phyloP scores from a whole-genome alignment of 495 filamentous ascomycete species.

The Annulohypoxylon bovei region DNA sequence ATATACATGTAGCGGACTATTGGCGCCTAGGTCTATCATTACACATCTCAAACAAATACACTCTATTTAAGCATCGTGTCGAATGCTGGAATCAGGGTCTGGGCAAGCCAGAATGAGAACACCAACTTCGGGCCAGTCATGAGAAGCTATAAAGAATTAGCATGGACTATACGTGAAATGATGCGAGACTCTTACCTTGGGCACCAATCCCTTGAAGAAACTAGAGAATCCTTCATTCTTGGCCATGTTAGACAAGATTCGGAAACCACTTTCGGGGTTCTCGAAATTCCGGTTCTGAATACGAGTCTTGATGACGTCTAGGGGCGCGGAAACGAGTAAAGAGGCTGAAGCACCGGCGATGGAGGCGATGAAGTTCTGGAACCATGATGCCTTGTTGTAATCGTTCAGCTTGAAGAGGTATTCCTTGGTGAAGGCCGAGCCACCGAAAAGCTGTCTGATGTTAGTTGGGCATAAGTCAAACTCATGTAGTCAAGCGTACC shows the following conservation, averaged over 20 bases:
- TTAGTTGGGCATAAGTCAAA: constrained; percentile 4
- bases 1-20: constrained; percentile 38
- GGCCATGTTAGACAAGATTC: constrained; percentile 90
- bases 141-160: constrained; percentile 65
- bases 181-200: constrained; percentile 66
- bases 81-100: constrained; percentile 81
- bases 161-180: not conserved
- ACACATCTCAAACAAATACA: constrained; percentile 5
- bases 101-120: constrained; percentile 99
- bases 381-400: constrained; percentile 95
- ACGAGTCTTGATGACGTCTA: constrained; percentile 99
- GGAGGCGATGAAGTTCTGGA: constrained; percentile 97
- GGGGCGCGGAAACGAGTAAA: constrained; percentile 89
- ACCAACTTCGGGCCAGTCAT: constrained; percentile 99
- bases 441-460: constrained; percentile 84
- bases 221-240: constrained; percentile 82
- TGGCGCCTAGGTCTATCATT: constrained; percentile 28
- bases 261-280: constrained; percentile 92
- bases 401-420: constrained; percentile 86
- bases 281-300: constrained; percentile 99
- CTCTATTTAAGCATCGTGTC: constrained; percentile 53
- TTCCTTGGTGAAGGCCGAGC: constrained; percentile 97
- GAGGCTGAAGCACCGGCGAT: constrained; percentile 93
- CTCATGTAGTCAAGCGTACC: constrained; percentile 62
- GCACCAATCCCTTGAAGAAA: constrained; percentile 98